Base-by-base conservation (phyloP, 2,329 filamentous ascomycete genomes). In the Penicillium sumatraense region DNA sequence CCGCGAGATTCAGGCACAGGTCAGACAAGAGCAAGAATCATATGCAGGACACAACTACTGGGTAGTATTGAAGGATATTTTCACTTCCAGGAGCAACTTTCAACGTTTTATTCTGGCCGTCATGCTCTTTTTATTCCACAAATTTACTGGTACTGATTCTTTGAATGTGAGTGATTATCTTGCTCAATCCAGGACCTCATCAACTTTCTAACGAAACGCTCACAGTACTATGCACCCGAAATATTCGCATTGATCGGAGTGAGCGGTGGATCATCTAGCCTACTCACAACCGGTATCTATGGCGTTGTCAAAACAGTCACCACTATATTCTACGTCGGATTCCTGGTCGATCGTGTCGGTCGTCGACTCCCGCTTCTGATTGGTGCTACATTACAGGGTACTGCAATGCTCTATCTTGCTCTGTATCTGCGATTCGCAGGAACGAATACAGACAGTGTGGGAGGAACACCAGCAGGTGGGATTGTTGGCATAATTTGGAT, bases 241-340 rank as follows among this genome's bases (percentile, higher is more conserved):
- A 76, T 77, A 11, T 77, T 78, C 41, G 64, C 64, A 6, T 68
- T 76, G 65, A 74, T 78, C 20, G 74, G 75, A 29, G 77, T 74
- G 0, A 59, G 58, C 2, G 55, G 61, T 2, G 67, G 68, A 3
- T 72, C 69, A 14, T 59, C 67, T 4, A 62, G 48, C 10, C 63
- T 78, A 1, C 60, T 78, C n/a, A 73, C 73, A 0, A 76, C 73
- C 2, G 75, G 75, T 20, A 59, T 72, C 16, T 74, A 72, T 45
- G 72, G 71, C 7, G 58, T 73, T n/a, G 69, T 74, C 8, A 73
- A 74, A 46, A 55, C 71, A 1, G 67, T 58, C 6, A 68, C 69
- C 2, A 69, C 67, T 2, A 62, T 73, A 24, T 52, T 74, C 29
- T 74, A 72, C 45, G 69, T 72, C 1, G 62, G 57, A 10, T 68